A percentile compares a stretch with the other conserved stretches of the same genome.
phyloP scores from a whole-genome alignment of 257 asterid species.

The Nicotiana sylvestris region DNA sequence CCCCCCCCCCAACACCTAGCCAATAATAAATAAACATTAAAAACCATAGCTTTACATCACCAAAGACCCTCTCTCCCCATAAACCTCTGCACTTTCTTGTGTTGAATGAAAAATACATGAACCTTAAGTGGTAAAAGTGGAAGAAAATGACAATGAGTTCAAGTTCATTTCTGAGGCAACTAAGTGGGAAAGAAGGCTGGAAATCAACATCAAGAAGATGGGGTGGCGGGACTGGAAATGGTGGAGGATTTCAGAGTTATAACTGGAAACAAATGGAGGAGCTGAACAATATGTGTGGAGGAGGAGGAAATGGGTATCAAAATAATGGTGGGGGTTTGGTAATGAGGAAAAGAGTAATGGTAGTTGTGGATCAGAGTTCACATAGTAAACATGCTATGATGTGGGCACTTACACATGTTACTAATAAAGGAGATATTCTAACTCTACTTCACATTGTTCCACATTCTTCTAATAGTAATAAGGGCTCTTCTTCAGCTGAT shows the following conservation, averaged over 20 bases:
- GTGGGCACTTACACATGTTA: constrained; percentile 92
- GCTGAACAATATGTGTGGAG: constrained; percentile 15
- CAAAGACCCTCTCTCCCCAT: neutral
- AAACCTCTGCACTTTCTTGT: neutral
- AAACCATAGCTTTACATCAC: neutral
- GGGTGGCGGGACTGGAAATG: constrained; percentile 26
- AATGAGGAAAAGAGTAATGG: constrained; percentile 87
- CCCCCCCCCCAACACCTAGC: too few species aligned
- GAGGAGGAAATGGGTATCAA: constrained; percentile 13
- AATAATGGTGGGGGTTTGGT: constrained; percentile 28
- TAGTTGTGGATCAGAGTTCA: constrained; percentile 72
- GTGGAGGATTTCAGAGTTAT: neutral
- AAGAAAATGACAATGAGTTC: constrained; percentile 42
- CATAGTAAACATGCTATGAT: constrained; percentile 80
- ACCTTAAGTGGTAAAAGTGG: too few species aligned
- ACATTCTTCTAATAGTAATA: constrained; percentile 18
- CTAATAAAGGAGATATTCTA: constrained; percentile 71
- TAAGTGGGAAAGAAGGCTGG: constrained; percentile 67
- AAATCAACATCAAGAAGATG: constrained; percentile 64
- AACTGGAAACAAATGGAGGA: constrained; percentile 46
- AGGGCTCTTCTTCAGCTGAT: constrained; percentile 19
- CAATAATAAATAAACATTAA: constrained; percentile 2
- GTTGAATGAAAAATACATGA: neutral
- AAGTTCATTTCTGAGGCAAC: constrained; percentile 65
- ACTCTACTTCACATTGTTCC: constrained; percentile 71